phyloP scores from a whole-genome alignment of 768 basidiomycete species.

The Tremella yokohamensis region DNA sequence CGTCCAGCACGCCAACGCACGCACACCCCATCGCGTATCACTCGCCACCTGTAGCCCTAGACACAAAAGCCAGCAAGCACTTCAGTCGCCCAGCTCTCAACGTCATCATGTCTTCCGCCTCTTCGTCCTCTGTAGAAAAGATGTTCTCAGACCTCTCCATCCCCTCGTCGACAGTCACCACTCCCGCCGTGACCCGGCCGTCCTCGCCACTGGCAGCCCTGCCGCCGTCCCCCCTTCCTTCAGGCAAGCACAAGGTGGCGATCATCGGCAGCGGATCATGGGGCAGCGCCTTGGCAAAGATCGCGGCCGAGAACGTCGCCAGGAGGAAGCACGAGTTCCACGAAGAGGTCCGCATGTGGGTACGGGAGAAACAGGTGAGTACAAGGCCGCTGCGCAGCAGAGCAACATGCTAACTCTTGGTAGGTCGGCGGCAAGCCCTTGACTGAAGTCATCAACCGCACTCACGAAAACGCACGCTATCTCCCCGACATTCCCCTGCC shows the following conservation, averaged over 20 bases:
- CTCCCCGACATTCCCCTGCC: conserved; percentile 53
- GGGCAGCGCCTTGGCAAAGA: conserved; percentile 53
- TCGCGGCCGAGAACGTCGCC: conserved; percentile 51
- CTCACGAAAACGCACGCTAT: conserved; percentile 54
- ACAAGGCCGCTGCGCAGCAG: neutral
- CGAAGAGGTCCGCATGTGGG: conserved; percentile 54
- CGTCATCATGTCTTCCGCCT: conserved; percentile 23
- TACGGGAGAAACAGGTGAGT: conserved; percentile 54
- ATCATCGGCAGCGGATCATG: conserved; percentile 52
- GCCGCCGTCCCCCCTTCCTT: conserved; percentile 44
- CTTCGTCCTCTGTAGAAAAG: conserved; percentile 22
- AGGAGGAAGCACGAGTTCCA: conserved; percentile 52
- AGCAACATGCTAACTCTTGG: neutral
- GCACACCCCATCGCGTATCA: neutral
- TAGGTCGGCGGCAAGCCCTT: conserved; percentile 50
- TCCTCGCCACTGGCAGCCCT: conserved; percentile 44
- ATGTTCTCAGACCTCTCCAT: conserved; percentile 32
- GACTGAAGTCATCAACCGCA: conserved; percentile 55
- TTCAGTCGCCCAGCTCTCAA: conserved; percentile 1
- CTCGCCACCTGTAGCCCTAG: conserved; percentile 1
- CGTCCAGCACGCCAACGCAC: too few species aligned
- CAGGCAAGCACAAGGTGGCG: conserved; percentile 49
- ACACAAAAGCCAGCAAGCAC: too few species aligned
- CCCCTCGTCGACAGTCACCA: conserved; percentile 25
- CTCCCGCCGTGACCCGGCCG: conserved; percentile 45